These are phyloP conservation scores for Cyberlindnera xishuangbannaensis DNA, from an alignment of 805 yeast species.

Conservation along the genomic window DNA sequence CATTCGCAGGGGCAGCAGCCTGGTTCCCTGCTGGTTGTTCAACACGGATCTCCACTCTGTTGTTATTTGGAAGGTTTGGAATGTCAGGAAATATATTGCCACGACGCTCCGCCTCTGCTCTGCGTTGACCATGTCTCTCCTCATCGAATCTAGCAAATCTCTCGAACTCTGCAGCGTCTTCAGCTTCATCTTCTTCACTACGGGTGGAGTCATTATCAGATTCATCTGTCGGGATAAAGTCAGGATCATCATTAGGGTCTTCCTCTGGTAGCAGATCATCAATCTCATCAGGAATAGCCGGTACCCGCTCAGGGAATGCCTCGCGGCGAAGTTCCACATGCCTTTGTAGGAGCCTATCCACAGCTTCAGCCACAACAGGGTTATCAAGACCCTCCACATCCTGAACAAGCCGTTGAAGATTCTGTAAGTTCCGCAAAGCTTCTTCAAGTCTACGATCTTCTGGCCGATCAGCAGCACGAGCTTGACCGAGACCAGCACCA, in stretches of 20 bases:
- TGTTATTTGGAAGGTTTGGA: conserved; percentile 1
- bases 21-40: no score
- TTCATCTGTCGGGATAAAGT: conserved; percentile 23
- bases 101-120: background rate
- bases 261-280: conserved; percentile 18
- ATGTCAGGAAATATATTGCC: conserved; percentile 2
- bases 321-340: conserved; percentile 3
- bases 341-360: conserved; percentile 5
- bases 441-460: no score
- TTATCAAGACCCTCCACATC: conserved; percentile 2
- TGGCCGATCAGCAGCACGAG: no score
- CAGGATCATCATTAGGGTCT: conserved; percentile 27
- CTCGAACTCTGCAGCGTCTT: conserved; percentile 14
- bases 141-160: conserved; percentile 15
- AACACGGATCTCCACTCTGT: background rate
- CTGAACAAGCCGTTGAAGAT: no score
- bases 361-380: conserved; percentile 5
- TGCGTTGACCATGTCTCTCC: conserved; percentile 11
- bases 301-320: background rate
- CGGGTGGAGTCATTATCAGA: conserved; percentile 10
- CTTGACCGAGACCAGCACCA: no score
- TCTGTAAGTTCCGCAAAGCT: no score
- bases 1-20: no score
- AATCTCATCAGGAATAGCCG: background rate
- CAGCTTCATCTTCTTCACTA: conserved; percentile 14